phyloP scores from a whole-genome alignment of 108 stramenopile species.

The Nannochloropsis gaditana region DNA sequence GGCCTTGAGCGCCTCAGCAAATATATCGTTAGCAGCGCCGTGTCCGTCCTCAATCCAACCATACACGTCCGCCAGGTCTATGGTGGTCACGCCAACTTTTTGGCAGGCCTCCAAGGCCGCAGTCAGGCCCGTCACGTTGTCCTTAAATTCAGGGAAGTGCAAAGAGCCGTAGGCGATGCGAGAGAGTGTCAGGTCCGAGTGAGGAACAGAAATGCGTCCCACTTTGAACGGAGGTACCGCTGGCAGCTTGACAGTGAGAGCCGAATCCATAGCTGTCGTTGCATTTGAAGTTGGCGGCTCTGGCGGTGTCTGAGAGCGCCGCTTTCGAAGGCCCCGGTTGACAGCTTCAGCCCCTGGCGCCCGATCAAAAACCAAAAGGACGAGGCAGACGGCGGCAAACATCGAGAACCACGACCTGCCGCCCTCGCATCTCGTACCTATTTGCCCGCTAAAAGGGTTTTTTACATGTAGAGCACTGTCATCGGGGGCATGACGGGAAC shows the following conservation, averaged over 20 bases:
- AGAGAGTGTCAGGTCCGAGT: conserved; percentile 17
- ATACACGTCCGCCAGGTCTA: conserved; percentile 1
- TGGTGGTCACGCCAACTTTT: background rate
- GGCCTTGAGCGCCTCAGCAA: conserved; percentile 8
- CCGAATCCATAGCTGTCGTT: background rate
- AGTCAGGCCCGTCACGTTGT: background rate
- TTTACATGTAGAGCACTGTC: too few relatives aligned
- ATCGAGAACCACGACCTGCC: too few relatives aligned
- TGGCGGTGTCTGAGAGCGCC: background rate
- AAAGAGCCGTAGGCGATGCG: background rate
- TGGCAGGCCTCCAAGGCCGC: background rate
- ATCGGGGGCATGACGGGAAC: too few relatives aligned
- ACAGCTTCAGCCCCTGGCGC: background rate
- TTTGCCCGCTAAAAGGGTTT: too few relatives aligned
- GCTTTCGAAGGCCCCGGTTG: background rate
- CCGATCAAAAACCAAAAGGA: background rate
- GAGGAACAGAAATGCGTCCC: background rate
- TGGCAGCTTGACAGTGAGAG: background rate
- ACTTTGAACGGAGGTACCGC: conserved; percentile 16
- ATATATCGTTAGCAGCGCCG: background rate
- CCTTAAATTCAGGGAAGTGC: conserved; percentile 6
- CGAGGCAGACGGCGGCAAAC: background rate
- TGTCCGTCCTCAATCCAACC: conserved; percentile 2
- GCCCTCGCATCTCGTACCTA: too few relatives aligned
- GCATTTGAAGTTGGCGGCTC: background rate